A percentile compares a stretch with the other conserved stretches of the same genome.
Conservation (phyloP, 2,329 filamentous ascomycete species). For the Claviceps lovelessii region DNA sequence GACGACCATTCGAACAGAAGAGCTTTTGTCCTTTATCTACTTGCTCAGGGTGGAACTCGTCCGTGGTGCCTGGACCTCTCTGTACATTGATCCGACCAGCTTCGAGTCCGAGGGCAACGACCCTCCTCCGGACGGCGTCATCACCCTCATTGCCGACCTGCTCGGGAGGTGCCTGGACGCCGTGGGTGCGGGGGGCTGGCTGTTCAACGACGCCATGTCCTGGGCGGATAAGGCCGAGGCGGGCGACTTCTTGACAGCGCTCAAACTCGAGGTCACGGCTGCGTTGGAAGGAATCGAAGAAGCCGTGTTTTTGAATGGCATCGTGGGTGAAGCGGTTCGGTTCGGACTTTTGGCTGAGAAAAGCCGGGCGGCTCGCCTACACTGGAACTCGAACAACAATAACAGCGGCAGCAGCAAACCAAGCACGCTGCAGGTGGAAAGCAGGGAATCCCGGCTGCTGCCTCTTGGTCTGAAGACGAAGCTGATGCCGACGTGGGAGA, state of each 20-base stretch:
- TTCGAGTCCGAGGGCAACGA: slow-evolving; percentile 28
- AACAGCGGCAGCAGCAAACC: slow-evolving; percentile 23
- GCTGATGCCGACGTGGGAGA: slow-evolving; percentile 32
- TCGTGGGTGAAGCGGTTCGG: slow-evolving; percentile 51
- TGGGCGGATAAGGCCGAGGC: slow-evolving; percentile 37
- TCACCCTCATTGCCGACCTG: slow-evolving; percentile 56
- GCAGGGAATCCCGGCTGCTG: slow-evolving; percentile 37
- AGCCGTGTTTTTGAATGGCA: slow-evolving; percentile 46
- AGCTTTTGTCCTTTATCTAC: slow-evolving; percentile 57
- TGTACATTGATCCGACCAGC: slow-evolving; percentile 47
- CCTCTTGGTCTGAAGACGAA: slow-evolving; percentile 59
- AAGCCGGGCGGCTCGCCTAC: slow-evolving; percentile 14
- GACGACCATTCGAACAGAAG: slow-evolving; percentile 47
- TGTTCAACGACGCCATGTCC: slow-evolving; percentile 44
- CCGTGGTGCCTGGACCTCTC: slow-evolving; percentile 60
- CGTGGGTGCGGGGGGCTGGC: slow-evolving; percentile 60
- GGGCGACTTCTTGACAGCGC: slow-evolving; percentile 48
- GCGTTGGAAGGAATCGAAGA: slow-evolving; percentile 61
- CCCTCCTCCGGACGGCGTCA: slow-evolving; percentile 48
- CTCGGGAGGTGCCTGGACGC: slow-evolving; percentile 62
- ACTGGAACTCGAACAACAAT: slow-evolving; percentile 14
- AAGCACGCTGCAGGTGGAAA: slow-evolving; percentile 27
- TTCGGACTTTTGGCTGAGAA: slow-evolving; percentile 34
- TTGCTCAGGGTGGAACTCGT: slow-evolving; percentile 59
- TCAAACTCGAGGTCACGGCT: slow-evolving; percentile 55